Evolutionary conservation across 169 alveolate genomes (phyloP).

Genomic region (Cyclospora cayetanensis): DNA sequence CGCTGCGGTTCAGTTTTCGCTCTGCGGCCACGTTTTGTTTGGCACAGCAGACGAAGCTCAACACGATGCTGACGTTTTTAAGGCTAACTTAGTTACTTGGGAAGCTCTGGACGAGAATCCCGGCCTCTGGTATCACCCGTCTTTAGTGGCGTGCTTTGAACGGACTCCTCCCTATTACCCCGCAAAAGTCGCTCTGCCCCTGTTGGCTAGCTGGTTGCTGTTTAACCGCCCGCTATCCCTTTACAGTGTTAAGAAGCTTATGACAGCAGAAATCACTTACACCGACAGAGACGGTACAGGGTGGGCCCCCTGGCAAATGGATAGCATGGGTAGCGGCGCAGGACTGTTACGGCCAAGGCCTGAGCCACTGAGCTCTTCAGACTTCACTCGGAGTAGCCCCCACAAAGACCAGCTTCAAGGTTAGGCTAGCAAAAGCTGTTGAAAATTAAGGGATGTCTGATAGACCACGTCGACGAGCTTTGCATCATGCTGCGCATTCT

Average conservation of each 20-base stretch:
- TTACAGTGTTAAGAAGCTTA: slow-evolving; percentile 81
- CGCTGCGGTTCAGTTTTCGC: slow-evolving; percentile 72
- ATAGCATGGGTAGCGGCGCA: slow-evolving; percentile 34
- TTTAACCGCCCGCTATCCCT: slow-evolving; percentile 89
- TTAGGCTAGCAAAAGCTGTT: too few species aligned
- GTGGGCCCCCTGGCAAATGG: slow-evolving; percentile 63
- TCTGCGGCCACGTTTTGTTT: slow-evolving; percentile 86
- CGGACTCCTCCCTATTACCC: slow-evolving; percentile 91
- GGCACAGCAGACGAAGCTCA: slow-evolving; percentile 74
- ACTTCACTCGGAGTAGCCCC: slow-evolving; percentile 33
- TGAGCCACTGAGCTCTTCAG: slow-evolving; percentile 45
- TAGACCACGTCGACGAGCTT: too few species aligned
- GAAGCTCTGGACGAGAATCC: slow-evolving; percentile 87
- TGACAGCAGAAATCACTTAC: slow-evolving; percentile 75
- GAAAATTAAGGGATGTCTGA: too few species aligned
- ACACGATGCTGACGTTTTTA: slow-evolving; percentile 76
- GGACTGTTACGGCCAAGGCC: slow-evolving; percentile 29
- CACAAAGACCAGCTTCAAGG: slow-evolving; percentile 42
- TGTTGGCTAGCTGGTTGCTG: slow-evolving; percentile 87
- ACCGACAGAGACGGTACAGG: slow-evolving; percentile 45
- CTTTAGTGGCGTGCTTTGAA: slow-evolving; percentile 90
- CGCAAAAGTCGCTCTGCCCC: slow-evolving; percentile 89
- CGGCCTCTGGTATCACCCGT: slow-evolving; percentile 89
- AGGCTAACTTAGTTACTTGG: slow-evolving; percentile 75
- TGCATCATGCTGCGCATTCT: too few species aligned